Conservation (phyloP, 257 asterid species). For the Paraleonurus japonicus region DNA sequence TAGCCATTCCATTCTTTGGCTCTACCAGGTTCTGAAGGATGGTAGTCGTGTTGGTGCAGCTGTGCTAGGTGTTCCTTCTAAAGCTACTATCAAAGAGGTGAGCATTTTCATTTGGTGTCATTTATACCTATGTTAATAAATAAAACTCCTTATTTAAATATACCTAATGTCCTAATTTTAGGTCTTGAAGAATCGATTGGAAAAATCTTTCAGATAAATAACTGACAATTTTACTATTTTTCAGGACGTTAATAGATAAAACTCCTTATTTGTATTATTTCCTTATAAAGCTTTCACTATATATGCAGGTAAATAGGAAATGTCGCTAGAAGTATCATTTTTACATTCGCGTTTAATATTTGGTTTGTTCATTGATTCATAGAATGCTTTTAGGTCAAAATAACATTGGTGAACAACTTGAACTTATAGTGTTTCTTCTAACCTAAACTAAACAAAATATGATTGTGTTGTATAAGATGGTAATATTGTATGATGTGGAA, state of each 20-base stretch:
- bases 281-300: not conserved
- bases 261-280: not conserved
- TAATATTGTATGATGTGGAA: too few species aligned
- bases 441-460: not conserved
- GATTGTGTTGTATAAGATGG: not conserved
- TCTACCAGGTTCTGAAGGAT: conserved; percentile 79
- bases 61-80: conserved; percentile 95
- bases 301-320: conserved; percentile 1
- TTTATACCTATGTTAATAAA: not conserved
- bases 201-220: too few species aligned
- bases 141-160: too few species aligned
- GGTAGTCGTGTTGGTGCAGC: conserved; percentile 88
- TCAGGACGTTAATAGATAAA: too few species aligned
- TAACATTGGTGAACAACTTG: not conserved
- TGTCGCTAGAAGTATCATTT: not conserved
- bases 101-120: not conserved
- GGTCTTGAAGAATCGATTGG: too few species aligned
- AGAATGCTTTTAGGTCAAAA: not conserved
- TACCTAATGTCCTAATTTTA: too few species aligned
- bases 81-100: conserved; percentile 98
- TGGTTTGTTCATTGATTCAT: not conserved
- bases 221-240: too few species aligned
- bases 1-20: conserved; percentile 8
- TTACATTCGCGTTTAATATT: not conserved
- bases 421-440: not conserved